phyloP scores from a whole-genome alignment of 768 basidiomycete species.

The Trametes maxima region DNA sequence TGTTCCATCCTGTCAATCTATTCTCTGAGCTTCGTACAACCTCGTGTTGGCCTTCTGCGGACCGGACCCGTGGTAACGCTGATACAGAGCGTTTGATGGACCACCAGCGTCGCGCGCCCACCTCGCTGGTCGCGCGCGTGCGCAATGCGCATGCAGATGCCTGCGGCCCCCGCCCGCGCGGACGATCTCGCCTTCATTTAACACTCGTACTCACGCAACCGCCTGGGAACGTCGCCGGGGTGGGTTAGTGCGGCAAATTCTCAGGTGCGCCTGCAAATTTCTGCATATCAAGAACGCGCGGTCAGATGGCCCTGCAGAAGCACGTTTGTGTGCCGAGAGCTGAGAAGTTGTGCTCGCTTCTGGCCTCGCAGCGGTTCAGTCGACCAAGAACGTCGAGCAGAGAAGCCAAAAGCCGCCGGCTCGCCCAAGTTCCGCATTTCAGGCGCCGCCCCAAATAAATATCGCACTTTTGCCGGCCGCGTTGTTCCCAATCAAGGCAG shows the following conservation, averaged over 20 bases:
- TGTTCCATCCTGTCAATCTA: constrained; percentile 16
- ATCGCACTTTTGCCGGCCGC: not conserved
- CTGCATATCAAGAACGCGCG: constrained; percentile 12
- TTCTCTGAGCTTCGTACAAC: not conserved
- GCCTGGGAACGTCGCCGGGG: not conserved
- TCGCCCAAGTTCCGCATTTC: not conserved
- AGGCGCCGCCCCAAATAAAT: not conserved
- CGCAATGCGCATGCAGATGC: not conserved
- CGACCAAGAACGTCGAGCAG: constrained; percentile 1
- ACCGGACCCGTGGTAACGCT: constrained; percentile 1
- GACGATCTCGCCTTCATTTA: constrained; percentile 6
- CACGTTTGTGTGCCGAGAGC: constrained; percentile 7
- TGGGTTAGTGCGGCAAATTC: constrained; percentile 6
- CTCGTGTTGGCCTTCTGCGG: constrained; percentile 8
- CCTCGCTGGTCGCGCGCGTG: constrained; percentile 2
- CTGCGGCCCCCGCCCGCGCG: not conserved
- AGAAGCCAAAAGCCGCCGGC: constrained; percentile 2
- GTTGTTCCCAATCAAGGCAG: not conserved
- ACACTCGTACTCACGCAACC: not conserved
- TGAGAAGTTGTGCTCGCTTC: constrained; percentile 14
- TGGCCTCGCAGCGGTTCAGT: constrained; percentile 3
- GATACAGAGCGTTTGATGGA: not conserved
- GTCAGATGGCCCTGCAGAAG: constrained; percentile 18
- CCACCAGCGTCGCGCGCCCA: not conserved
- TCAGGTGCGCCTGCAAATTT: constrained; percentile 9